phyloP scores from a whole-genome alignment of 305 asterid genomes.

The Ilex paraguariensis region DNA sequence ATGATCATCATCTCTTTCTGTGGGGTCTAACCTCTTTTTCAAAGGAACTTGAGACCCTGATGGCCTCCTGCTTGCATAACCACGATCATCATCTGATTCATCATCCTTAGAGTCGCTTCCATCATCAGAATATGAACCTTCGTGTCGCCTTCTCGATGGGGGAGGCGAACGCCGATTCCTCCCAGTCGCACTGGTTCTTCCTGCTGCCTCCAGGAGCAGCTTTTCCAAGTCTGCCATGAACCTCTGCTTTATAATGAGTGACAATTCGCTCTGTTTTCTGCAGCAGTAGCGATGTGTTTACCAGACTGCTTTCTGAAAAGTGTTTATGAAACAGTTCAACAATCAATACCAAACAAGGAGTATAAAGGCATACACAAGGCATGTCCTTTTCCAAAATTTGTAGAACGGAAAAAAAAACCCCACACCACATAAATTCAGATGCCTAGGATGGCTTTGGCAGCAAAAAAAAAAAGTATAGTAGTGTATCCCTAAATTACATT shows the following conservation, averaged over 20 bases:
- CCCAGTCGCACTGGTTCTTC: constrained; percentile 59
- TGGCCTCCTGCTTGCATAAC: constrained; percentile 65
- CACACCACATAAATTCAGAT: too few species aligned
- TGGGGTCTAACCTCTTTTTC: constrained; percentile 77
- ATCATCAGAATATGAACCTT: constrained; percentile 65
- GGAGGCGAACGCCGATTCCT: constrained; percentile 69
- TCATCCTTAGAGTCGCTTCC: constrained; percentile 86
- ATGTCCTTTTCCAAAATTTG: too few species aligned
- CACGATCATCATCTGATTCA: constrained; percentile 77
- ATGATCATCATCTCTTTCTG: constrained; percentile 68
- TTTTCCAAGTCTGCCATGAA: constrained; percentile 80
- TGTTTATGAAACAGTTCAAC: too few species aligned
- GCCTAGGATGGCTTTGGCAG: too few species aligned
- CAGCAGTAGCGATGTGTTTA: too few species aligned
- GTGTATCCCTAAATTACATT: too few species aligned
- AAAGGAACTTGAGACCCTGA: constrained; percentile 84
- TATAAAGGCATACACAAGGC: too few species aligned
- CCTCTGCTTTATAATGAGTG: constrained; percentile 1
- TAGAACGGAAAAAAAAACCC: too few species aligned
- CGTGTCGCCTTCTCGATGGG: constrained; percentile 51
- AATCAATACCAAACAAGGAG: too few species aligned
- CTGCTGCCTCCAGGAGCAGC: constrained; percentile 91
- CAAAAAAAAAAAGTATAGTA: too few species aligned
- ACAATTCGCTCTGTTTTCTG: too few species aligned
- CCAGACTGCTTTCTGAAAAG: too few species aligned